These are phyloP conservation scores for Sporothrix brunneoviolacea DNA, from an alignment of 2,329 filamentous ascomycete genomes.

Conservation along the genomic window DNA sequence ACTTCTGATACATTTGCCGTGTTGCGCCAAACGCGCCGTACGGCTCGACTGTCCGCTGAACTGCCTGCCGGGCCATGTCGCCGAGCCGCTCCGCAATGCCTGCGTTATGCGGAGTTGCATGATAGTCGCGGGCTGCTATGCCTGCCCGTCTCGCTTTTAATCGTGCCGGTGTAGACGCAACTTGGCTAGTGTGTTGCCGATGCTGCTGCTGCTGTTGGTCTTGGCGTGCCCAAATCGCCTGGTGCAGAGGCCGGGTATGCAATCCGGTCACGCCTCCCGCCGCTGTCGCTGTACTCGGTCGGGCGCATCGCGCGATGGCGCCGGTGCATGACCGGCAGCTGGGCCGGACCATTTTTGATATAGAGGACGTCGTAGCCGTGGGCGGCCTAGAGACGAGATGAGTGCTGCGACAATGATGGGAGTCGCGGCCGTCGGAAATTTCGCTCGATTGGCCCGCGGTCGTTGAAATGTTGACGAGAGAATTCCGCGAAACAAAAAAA, in stretches of 20 bases:
- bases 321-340: slow-evolving; percentile 41
- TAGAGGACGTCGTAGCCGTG: background rate
- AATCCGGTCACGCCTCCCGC: background rate
- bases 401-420: background rate
- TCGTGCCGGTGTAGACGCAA: background rate
- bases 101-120: slow-evolving; percentile 4
- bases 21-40: slow-evolving; percentile 78
- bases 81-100: slow-evolving; percentile 16
- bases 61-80: slow-evolving; percentile 17
- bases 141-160: background rate
- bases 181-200: background rate
- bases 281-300: slow-evolving; percentile 1
- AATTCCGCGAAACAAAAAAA: slow-evolving; percentile 3
- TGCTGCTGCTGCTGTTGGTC: background rate
- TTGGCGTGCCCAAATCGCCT: background rate
- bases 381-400: background rate
- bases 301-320: slow-evolving; percentile 28
- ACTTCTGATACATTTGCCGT: slow-evolving; percentile 70
- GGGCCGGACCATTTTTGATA: slow-evolving; percentile 39
- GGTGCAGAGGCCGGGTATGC: slow-evolving; percentile 3
- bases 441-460: too few species aligned
- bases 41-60: slow-evolving; percentile 19
- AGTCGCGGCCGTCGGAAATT: background rate
- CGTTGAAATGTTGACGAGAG: background rate
- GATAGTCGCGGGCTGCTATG: background rate